Conservation (phyloP, 176 grass and related monocot genomes). For the Alopecurus myosuroides region DNA sequence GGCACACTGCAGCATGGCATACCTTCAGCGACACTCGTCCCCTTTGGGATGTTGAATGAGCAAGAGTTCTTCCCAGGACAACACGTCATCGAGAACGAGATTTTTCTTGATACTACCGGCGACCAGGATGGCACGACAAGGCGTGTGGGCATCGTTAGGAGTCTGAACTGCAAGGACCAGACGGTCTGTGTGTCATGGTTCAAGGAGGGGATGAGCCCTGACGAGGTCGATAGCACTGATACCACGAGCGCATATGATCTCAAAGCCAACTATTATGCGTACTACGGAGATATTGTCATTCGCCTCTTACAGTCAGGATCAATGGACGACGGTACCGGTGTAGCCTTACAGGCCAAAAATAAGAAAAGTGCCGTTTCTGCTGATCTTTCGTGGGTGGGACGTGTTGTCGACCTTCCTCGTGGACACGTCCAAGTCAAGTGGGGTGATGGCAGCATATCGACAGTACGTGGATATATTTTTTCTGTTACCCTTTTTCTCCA, state of each 20-base stretch:
- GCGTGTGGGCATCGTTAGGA: not conserved
- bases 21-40: not conserved
- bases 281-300: not conserved
- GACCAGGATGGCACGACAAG: not conserved
- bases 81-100: not conserved
- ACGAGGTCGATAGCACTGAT: not conserved
- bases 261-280: not conserved
- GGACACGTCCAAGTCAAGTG: conserved; percentile 1
- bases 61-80: not conserved
- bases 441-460: not conserved
- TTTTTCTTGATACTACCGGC: not conserved
- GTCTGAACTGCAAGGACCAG: not conserved
- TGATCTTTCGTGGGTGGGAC: not conserved
- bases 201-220: not conserved
- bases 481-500: no score
- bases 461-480: not conserved
- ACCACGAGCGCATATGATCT: not conserved
- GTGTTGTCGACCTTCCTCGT: not conserved
- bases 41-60: not conserved
- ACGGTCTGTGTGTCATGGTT: not conserved
- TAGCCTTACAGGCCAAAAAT: not conserved
- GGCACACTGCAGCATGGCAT: not conserved
- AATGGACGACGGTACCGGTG: not conserved
- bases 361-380: not conserved
- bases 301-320: not conserved